Conservation (phyloP, 2,329 filamentous ascomycete genomes). For the Mariannaea sp. region DNA sequence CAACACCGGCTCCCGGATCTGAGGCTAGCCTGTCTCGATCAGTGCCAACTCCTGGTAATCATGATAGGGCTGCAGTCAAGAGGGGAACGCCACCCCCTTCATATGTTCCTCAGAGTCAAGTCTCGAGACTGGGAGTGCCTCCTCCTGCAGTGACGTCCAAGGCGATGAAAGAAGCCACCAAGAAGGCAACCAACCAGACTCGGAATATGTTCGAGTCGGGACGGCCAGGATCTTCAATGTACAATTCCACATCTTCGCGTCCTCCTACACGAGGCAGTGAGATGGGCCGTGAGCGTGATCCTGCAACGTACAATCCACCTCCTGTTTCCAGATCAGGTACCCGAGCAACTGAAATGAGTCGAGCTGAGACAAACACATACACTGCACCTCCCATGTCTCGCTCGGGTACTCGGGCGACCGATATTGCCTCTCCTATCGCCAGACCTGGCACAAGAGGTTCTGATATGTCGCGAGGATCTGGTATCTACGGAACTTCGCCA, state of each 20-base stretch:
- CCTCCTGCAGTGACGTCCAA: conserved; percentile 90
- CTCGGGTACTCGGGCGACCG: conserved; percentile 32
- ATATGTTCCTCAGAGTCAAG: conserved; percentile 69
- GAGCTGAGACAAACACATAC: conserved; percentile 18
- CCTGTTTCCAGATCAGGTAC: conserved; percentile 34
- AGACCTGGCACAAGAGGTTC: conserved; percentile 45
- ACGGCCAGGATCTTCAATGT: conserved; percentile 37
- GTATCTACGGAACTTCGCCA: conserved; percentile 41
- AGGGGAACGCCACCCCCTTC: conserved; percentile 84
- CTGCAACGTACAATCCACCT: conserved; percentile 28
- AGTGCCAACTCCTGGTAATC: conserved; percentile 62
- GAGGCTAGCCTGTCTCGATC: conserved; percentile 50
- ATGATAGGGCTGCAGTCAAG: conserved; percentile 58
- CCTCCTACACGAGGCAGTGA: conserved; percentile 27
- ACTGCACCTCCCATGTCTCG: conserved; percentile 27
- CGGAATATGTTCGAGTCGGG: conserved; percentile 72
- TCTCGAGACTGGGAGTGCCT: conserved; percentile 83
- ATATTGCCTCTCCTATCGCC: conserved; percentile 48
- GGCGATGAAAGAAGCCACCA: conserved; percentile 93
- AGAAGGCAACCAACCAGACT: conserved; percentile 84
- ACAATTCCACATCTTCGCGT: conserved; percentile 38
- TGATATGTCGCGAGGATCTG: conserved; percentile 37
- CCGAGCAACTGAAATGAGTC: conserved; percentile 29
- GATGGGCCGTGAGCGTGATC: conserved; percentile 34
- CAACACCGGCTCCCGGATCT: conserved; percentile 72